A percentile compares a stretch with the other conserved stretches of the same genome.
phyloP scores from a whole-genome alignment of 2,329 filamentous ascomycete genomes.

The Xylariaceae sp. region DNA sequence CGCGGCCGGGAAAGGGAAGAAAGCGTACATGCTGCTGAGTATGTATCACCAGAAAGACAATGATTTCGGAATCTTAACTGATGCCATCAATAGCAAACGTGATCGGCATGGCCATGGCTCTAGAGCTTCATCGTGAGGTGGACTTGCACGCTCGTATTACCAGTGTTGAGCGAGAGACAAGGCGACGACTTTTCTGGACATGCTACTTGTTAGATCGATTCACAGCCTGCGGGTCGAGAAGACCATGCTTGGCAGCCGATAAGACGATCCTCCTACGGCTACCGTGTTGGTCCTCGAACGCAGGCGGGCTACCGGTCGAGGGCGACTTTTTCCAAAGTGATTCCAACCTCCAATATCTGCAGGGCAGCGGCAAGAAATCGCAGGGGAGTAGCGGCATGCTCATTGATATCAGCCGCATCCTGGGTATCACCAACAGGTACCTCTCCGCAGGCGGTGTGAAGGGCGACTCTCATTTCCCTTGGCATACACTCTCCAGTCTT shows the following conservation, averaged over 20 bases:
- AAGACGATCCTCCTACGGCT: constrained; percentile 70
- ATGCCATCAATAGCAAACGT: constrained; percentile 55
- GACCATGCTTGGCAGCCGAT: constrained; percentile 76
- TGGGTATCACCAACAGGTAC: constrained; percentile 80
- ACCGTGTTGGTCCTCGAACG: constrained; percentile 66
- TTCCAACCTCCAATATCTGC: constrained; percentile 71
- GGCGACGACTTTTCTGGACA: constrained; percentile 81
- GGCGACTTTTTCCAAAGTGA: constrained; percentile 78
- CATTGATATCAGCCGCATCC: constrained; percentile 77
- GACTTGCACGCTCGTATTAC: constrained; percentile 59
- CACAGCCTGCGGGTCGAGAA: constrained; percentile 72
- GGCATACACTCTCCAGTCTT: constrained; percentile 80
- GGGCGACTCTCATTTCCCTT: constrained; percentile 85
- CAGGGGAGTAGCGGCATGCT: constrained; percentile 77
- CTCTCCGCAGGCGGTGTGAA: constrained; percentile 81
- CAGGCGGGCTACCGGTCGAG: constrained; percentile 59
- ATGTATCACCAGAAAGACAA: constrained; percentile 24
- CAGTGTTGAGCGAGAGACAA: constrained; percentile 67
- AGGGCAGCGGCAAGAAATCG: constrained; percentile 63
- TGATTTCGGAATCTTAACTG: constrained; percentile 22
- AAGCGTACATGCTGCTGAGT: constrained; percentile 83
- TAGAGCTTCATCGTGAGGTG: constrained; percentile 76
- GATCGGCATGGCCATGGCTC: constrained; percentile 76
- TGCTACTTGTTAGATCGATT: constrained; percentile 87
- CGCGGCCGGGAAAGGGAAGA: constrained; percentile 75